Base-by-base conservation (phyloP, 2,329 filamentous ascomycete genomes). In the Clonostachys rhizophaga region DNA sequence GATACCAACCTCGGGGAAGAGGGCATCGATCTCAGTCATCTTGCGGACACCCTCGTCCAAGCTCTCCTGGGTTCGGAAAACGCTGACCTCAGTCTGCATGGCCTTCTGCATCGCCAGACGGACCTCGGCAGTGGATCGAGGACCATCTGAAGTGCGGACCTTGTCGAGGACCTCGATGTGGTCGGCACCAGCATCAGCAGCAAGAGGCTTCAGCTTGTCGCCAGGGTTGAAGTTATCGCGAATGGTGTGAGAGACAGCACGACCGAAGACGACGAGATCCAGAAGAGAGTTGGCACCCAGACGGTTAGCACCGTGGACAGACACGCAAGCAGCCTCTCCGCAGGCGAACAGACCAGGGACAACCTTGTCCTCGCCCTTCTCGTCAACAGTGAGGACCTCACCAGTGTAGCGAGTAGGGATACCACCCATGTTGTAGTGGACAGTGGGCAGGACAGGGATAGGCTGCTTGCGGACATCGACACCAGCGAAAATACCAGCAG, bases 341-440 rank as follows among this genome's bases (percentile, higher is more conserved):
- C 91, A 96, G 60, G 94, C 94, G 67, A 92, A 97, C 54, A 99
- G 83, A 69, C 92, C 92, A 49, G 90, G 91, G 18, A 99, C 94
- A 58, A 96, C 81, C 79, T 95, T 81, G 75, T 97, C 94, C 49
- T 95, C 83, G 56, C 94, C 94, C 52, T 82, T 68, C 64, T 88
- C 86, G 58, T 96, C 90, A 45, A 95, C 76, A 16, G 90, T 95
- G 57, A 99, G 72, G 51, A 97, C 94, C 74, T 99, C 91, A 69
- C 94, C 92, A 52, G 90, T 96, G 80, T 96, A 97, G 64, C 89
- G 90, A 57, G 94, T 97, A 45, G 92, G 92, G 58, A 99, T 96
- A 80, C 94, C 92, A 71, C 92, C 92, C 94, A 97, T 99, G 81
- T 96, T 96, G 82, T 99, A 99, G 79, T 99, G 91, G 57, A 96